Evolutionary conservation across 129 eudicot species (phyloP), one percentile per base, ranked within the genome.

Genomic region (Chrysanthemum makinoi): DNA sequence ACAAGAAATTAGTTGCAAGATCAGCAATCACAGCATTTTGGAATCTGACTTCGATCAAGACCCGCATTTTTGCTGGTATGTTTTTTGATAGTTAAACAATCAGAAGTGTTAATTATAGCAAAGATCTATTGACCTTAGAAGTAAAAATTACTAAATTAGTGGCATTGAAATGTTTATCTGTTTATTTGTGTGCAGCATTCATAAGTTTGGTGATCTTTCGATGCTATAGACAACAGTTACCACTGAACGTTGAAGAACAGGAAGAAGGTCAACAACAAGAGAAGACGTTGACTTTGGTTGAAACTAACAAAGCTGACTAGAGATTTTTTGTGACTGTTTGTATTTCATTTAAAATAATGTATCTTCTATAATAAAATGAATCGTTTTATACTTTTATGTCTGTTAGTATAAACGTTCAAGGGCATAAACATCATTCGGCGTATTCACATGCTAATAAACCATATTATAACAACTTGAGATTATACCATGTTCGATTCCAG

Each of bases 21-120:
- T 89, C 96, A 58, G 89, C 72, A 2, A 85, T 76, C 52, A 83
- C 97, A 1, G 93, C 87, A 33, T 94, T 94, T 78, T 94, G 98
- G 98, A 89, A 87, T 79, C 83, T 89, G 58, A 82, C 98, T 44
- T 72, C 87, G 10, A 39, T 87, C 43, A 83, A 77, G 84, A 87
- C 96, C 2, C 88, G 97, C 65, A 83, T 94, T 69, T 87, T 87
- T 68, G 86, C 97, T 39, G 91, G 98, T 89, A 86, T 24, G 5
- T 48, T 63, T n/a, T 14, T 59, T 9, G 26, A 19, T 33, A 24
- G 60, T 57, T 46, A 8, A 62, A 51, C 46, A 14, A 39, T 67
- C 39, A 13, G n/a, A 24, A 3, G 15, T 61, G 10, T 28, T 61
- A 51, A 20, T 26, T 28, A 4, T 60, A 1, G 58, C 13, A 54